These are phyloP conservation scores for Dinochytrium kinnereticum DNA, from an alignment of 371 early-diverging fungal genomes.

Conservation along the genomic window DNA sequence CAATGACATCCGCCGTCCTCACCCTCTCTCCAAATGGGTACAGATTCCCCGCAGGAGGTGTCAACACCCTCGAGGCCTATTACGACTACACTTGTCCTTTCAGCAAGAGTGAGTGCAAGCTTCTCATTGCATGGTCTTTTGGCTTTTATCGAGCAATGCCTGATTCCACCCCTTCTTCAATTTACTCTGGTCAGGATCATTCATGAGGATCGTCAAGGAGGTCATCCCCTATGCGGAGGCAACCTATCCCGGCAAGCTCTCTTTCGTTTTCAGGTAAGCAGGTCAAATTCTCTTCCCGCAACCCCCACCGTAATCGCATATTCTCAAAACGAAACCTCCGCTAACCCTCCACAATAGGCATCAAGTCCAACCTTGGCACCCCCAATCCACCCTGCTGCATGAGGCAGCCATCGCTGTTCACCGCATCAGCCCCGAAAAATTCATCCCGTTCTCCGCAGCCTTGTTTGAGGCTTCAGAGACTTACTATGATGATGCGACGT, in stretches of 20 bases:
- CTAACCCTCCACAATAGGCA: too few species aligned
- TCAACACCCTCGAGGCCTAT: slow-evolving; percentile 65
- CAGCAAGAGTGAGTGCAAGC: slow-evolving; percentile 22
- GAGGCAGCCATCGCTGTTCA: slow-evolving; percentile 85
- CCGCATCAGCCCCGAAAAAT: slow-evolving; percentile 60
- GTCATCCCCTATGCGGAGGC: slow-evolving; percentile 65
- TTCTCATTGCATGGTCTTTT: too few species aligned
- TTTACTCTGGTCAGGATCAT: background rate
- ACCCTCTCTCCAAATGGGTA: background rate
- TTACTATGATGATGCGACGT: slow-evolving; percentile 72
- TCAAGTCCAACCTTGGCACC: slow-evolving; percentile 89
- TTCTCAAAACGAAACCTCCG: too few species aligned
- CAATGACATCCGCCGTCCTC: background rate
- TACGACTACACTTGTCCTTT: slow-evolving; percentile 63
- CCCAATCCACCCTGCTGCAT: slow-evolving; percentile 71
- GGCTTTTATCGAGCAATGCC: too few species aligned
- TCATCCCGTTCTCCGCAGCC: slow-evolving; percentile 61
- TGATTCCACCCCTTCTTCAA: background rate
- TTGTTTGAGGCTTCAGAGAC: slow-evolving; percentile 55
- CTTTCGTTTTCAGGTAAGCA: slow-evolving; percentile 20
- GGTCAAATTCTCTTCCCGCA: too few species aligned
- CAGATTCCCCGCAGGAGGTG: background rate
- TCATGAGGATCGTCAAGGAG: slow-evolving; percentile 43
- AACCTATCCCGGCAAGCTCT: slow-evolving; percentile 35
- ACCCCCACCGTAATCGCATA: too few species aligned